Base-by-base conservation (phyloP, 2,329 filamentous ascomycete species). In the Claviceps quebecensis region DNA sequence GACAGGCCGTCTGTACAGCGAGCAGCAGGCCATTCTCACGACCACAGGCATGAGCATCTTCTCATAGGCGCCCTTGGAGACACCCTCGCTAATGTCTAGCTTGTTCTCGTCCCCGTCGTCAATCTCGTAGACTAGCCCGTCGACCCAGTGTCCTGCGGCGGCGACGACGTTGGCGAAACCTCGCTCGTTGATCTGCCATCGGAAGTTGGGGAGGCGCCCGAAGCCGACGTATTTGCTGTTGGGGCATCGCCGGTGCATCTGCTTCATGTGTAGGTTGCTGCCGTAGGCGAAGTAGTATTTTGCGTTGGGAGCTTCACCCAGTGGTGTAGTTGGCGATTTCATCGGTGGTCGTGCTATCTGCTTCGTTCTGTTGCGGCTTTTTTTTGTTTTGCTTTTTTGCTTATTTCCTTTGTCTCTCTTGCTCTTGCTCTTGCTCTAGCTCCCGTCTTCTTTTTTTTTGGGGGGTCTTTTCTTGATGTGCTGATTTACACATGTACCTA, bases 151-250 rank as follows among this genome's bases (percentile, higher is more conserved):
- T 6, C 65, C 66, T 26, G 61, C 52, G 11, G 59, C 56, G 43
- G 58, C 57, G 16, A 70, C 52, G 29, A 74, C 63, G 55, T 74
- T 74, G 52, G 71, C 72, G 48, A 66, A 72, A 29, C 71, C 70
- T 23, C 70, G 66, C 59, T 72, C 62, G 58, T 73, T 74, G 64
- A 74, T 73, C 57, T 71, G 69, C 66, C 70, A 73, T 36, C 64
- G 61, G 56, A 69, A 66, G 54, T 67, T 61, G 22, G 57, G 54
- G n/a, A 74, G 61, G 11, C 65, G 60, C 19, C 63, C 71, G 13
- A 60, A 59, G 5, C 70, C 70, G 53, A 71, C 60, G 55, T 65
- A 67, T 23, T 56, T 61, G 59, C 68, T 70, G 22, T 62, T 62
- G 19, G 71, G 71, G 49, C 72, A 74, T 53, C 70, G 63, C 19